These are phyloP conservation scores for Exserohilum turcica DNA, from an alignment of 2,329 filamentous ascomycete species.

Conservation along the genomic window DNA sequence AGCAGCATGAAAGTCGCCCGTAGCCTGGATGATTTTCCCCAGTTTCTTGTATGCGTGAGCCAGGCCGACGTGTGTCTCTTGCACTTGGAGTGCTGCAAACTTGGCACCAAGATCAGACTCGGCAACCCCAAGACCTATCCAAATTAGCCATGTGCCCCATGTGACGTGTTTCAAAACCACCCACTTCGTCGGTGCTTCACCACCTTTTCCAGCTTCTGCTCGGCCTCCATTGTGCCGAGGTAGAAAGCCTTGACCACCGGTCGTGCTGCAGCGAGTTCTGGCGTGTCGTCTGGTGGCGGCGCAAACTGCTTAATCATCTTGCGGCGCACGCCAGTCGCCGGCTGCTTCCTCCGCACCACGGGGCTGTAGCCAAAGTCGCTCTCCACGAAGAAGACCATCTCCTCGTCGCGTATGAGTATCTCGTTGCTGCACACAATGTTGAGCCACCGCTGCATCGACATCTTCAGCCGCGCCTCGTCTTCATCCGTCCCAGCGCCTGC, in stretches of 20 bases:
- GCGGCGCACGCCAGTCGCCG: constrained; percentile 89
- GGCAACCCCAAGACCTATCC: constrained; percentile 79
- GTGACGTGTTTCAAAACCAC: not conserved
- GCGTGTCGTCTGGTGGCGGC: constrained; percentile 94
- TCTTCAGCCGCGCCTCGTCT: constrained; percentile 88
- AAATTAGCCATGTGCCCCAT: constrained; percentile 34
- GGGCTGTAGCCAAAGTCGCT: constrained; percentile 98
- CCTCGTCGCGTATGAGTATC: constrained; percentile 90
- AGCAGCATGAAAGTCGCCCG: constrained; percentile 93
- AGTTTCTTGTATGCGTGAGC: constrained; percentile 92
- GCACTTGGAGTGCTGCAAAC: constrained; percentile 80
- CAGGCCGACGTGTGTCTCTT: constrained; percentile 88
- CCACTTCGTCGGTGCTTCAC: constrained; percentile 90
- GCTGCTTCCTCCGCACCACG: constrained; percentile 93
- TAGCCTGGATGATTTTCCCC: constrained; percentile 88
- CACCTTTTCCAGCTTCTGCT: constrained; percentile 92
- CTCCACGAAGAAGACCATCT: constrained; percentile 98
- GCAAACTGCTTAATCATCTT: constrained; percentile 99
- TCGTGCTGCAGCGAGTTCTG: constrained; percentile 86
- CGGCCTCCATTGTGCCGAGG: constrained; percentile 92
- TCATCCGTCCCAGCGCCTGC: constrained; percentile 96
- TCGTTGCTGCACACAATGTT: constrained; percentile 93
- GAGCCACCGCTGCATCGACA: constrained; percentile 89
- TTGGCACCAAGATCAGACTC: constrained; percentile 95
- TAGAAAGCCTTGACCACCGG: constrained; percentile 96